These are phyloP conservation scores for Colletotrichum navitas DNA, from an alignment of 2,329 filamentous ascomycete species.

Conservation along the genomic window DNA sequence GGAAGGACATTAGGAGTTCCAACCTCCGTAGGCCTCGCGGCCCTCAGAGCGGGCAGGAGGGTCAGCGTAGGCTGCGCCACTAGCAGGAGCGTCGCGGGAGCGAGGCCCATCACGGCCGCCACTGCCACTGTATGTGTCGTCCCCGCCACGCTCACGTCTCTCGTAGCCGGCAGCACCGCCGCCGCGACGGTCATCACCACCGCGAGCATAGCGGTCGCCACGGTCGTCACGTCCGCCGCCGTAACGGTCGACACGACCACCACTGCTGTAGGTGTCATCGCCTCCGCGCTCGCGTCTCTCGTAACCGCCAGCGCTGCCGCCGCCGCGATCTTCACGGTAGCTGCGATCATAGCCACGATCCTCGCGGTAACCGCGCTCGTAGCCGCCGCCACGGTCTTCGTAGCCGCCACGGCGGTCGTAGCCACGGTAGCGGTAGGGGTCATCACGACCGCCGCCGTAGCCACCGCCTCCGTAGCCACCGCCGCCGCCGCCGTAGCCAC, in stretches of 20 bases:
- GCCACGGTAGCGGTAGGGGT: constrained; percentile 68
- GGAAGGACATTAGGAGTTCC: constrained; percentile 44
- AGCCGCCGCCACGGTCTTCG: constrained; percentile 53
- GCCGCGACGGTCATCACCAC: constrained; percentile 58
- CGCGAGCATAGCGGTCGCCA: constrained; percentile 55
- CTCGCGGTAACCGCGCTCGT: constrained; percentile 65
- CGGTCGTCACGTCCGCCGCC: constrained; percentile 60
- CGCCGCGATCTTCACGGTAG: constrained; percentile 63
- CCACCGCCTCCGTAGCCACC: constrained; percentile 54
- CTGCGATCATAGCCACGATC: constrained; percentile 61
- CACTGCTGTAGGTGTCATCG: constrained; percentile 56
- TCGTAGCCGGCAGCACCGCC: constrained; percentile 60
- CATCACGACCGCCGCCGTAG: constrained; percentile 63
- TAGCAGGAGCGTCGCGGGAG: constrained; percentile 54
- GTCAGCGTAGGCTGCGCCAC: constrained; percentile 56
- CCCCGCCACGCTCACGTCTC: constrained; percentile 60
- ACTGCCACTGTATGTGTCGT: constrained; percentile 29
- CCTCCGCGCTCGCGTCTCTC: constrained; percentile 70
- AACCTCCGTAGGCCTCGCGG: constrained; percentile 60
- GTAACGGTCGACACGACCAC: constrained; percentile 58
- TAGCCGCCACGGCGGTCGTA: constrained; percentile 58
- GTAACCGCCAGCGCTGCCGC: constrained; percentile 56
- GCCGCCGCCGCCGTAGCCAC: constrained; percentile 63
- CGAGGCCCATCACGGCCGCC: constrained; percentile 57
- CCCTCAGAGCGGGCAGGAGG: constrained; percentile 57